Evolutionary conservation across 1,139 yeast species (phyloP).

Genomic region (Schwanniomyces etchellsii): DNA sequence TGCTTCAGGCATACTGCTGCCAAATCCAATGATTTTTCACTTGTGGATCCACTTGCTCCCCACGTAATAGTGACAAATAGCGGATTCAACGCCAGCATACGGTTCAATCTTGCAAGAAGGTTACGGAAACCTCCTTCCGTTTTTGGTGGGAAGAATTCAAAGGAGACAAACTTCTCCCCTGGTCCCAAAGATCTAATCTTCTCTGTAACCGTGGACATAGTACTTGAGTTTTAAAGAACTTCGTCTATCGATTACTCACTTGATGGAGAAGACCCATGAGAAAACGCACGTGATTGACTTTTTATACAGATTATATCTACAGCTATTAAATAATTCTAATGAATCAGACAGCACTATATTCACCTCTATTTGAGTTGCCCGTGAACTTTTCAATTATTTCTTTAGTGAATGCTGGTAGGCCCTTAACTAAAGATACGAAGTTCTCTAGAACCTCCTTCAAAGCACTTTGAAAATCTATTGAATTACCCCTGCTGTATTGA

Average conservation of each 20-base stretch:
- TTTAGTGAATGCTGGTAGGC: slow-evolving; percentile 65
- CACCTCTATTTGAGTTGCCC: slow-evolving; percentile 71
- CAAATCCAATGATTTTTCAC: slow-evolving; percentile 77
- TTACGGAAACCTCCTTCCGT: slow-evolving; percentile 84
- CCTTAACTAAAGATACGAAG: slow-evolving; percentile 49
- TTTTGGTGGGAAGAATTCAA: slow-evolving; percentile 97
- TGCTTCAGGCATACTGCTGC: slow-evolving; percentile 75
- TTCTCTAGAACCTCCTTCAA: slow-evolving; percentile 72
- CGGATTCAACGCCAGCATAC: slow-evolving; percentile 88
- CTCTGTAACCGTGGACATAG: slow-evolving; percentile 43
- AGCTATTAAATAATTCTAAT: slow-evolving; percentile 1
- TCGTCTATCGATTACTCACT: not conserved
- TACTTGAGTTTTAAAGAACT: not conserved
- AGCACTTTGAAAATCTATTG: slow-evolving; percentile 47
- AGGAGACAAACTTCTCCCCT: slow-evolving; percentile 66
- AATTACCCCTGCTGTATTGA: slow-evolving; percentile 50
- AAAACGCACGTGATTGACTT: not conserved
- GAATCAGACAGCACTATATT: slow-evolving; percentile 78
- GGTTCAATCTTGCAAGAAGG: slow-evolving; percentile 74
- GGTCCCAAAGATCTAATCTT: slow-evolving; percentile 44
- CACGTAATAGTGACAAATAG: slow-evolving; percentile 89
- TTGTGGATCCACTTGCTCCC: slow-evolving; percentile 98
- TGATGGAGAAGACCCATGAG: not conserved
- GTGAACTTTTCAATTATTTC: slow-evolving; percentile 70
- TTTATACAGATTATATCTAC: not conserved